Conservation (phyloP, 169 alveolate species). For the Plasmodium blacklocki region DNA sequence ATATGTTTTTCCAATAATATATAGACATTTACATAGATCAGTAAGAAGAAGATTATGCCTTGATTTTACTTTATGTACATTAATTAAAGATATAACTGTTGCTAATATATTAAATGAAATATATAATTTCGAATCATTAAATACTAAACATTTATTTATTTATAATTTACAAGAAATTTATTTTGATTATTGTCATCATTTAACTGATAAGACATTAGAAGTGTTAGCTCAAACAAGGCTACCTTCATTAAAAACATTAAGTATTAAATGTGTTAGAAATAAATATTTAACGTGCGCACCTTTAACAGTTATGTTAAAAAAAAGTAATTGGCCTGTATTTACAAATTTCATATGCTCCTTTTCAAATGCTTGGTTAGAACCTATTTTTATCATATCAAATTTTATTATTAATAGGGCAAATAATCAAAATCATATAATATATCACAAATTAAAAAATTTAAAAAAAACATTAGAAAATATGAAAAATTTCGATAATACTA, state of each 20-base stretch:
- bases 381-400: conserved; percentile 87
- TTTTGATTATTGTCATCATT: conserved; percentile 89
- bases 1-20: conserved; percentile 79
- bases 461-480: conserved; percentile 77
- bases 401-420: conserved; percentile 82
- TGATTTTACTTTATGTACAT: conserved; percentile 87
- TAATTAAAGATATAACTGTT: conserved; percentile 86
- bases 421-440: conserved; percentile 75
- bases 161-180: conserved; percentile 84
- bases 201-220: conserved; percentile 89
- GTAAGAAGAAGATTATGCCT: conserved; percentile 79
- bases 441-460: conserved; percentile 76
- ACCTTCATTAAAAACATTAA: conserved; percentile 87
- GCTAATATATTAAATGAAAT: conserved; percentile 85
- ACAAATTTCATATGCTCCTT: conserved; percentile 87
- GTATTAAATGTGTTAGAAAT: conserved; percentile 88
- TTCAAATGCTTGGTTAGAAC: conserved; percentile 88
- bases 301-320: conserved; percentile 78
- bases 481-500: conserved; percentile 61
- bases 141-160: conserved; percentile 80
- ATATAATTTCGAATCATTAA: conserved; percentile 71
- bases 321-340: conserved; percentile 88
- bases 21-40: conserved; percentile 74
- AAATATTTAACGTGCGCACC: conserved; percentile 88
- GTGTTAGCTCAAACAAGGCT: conserved; percentile 88